Evolutionary conservation across 2,329 filamentous ascomycete species (phyloP), one percentile per base, ranked within the genome.

Genomic region (Aureobasidium melanogenum): DNA sequence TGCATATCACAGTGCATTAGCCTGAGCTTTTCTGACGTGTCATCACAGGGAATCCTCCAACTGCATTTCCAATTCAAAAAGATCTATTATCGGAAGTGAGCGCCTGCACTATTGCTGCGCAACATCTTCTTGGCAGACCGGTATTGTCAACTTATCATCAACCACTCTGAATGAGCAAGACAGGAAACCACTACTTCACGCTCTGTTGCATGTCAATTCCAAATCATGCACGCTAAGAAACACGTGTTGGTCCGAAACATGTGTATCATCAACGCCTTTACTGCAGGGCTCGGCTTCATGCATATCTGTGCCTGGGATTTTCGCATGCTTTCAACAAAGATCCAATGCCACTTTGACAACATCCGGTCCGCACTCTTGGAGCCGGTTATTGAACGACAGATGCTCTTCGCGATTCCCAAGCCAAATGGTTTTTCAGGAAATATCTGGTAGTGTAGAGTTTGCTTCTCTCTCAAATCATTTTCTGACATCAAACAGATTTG

Each of bases 61-160:
- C 83, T 99, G 62, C 93, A 97, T 73, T 99, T 99, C 74, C 92
- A 97, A 74, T 97, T 97, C 81, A 99, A 97, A 76, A 96, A 96
- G 85, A 75, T 79, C 61, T 79, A 78, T 66, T 79, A 79, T 67
- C 73, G 77, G 51, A 79, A 79, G 66, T 77, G 68, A 60, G 39
- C 43, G 19, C 38, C 9, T 17, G 15, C 24, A n/a, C 5, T 32
- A 38, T 50, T 48, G 34, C 44, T 41, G 9, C 34, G 24, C 34
- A 12, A 30, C 22, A 8, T 7, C n/a, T 34, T 22, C 8, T 22
- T 22, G 14, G 24, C 38, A 26, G 9, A 48, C 26, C 47, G 54
- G 30, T 39, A 56, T 28, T 22, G 15, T 38, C 41, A 30, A 52
- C 14, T 10, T 14, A 38, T 46, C 56, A 34, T 19, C 26, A 34